Evolutionary conservation across 352 stramenopile species (phyloP).

Genomic region (Phytopythium delawarense): DNA sequence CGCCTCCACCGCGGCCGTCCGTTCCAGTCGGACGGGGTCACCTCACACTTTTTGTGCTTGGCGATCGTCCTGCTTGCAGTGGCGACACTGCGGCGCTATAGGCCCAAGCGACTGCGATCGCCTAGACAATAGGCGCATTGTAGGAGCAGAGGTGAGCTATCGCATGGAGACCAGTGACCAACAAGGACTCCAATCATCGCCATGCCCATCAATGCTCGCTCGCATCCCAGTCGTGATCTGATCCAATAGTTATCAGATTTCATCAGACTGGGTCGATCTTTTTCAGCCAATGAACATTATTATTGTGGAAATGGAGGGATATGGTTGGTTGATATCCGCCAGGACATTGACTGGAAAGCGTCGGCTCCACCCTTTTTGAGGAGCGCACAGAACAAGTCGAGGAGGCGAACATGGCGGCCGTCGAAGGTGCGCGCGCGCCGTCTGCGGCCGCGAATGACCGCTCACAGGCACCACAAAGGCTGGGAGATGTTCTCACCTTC

Average conservation of each 20-base stretch:
- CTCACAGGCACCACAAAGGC: neutral
- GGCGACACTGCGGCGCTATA: neutral
- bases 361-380: neutral
- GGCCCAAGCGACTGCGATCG: neutral
- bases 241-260: neutral
- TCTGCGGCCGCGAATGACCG: neutral
- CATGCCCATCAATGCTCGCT: no score
- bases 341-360: neutral
- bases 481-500: neutral
- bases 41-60: no score
- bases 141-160: no score
- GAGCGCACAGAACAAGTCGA: neutral
- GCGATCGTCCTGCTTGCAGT: no score
- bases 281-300: neutral
- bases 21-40: no score
- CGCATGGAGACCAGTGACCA: no score
- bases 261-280: neutral
- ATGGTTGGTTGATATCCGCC: neutral
- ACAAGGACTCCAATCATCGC: no score
- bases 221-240: neutral
- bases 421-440: neutral
- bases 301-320: neutral
- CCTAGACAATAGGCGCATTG: no score
- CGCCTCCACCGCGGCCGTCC: neutral
- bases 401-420: neutral